phyloP scores from a whole-genome alignment of 2,329 filamentous ascomycete species.

The Elsinoe arachidis region DNA sequence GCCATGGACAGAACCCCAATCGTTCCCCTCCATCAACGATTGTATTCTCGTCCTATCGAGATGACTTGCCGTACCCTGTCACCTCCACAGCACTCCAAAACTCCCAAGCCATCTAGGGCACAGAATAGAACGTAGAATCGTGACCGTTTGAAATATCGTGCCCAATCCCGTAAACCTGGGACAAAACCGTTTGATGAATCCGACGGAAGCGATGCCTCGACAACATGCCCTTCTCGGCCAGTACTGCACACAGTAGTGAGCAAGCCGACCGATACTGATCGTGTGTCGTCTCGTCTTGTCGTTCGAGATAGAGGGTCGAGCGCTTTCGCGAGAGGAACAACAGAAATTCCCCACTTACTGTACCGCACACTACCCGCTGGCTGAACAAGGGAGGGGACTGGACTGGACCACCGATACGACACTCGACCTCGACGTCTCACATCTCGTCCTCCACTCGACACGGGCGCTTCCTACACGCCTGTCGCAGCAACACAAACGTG shows the following conservation, averaged over 20 bases:
- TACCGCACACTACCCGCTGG: neutral
- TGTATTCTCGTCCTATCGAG: too few species aligned
- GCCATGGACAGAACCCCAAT: too few species aligned
- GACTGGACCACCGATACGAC: neutral
- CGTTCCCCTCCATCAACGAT: too few species aligned
- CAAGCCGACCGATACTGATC: neutral
- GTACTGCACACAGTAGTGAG: neutral
- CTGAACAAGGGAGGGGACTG: conserved; percentile 4
- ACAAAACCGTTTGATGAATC: conserved; percentile 8
- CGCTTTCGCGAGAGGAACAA: neutral
- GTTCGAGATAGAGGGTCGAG: neutral
- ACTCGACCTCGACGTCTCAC: neutral
- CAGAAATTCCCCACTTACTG: neutral
- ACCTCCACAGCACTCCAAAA: neutral
- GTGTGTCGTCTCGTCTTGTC: neutral
- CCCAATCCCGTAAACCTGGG: conserved; percentile 7
- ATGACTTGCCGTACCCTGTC: neutral
- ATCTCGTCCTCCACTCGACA: neutral
- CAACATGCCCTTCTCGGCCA: conserved; percentile 5
- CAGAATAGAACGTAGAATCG: conserved; percentile 2
- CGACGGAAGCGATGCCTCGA: conserved; percentile 5
- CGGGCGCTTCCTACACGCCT: conserved; percentile 6
- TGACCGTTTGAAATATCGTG: conserved; percentile 9
- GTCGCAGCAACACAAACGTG: neutral
- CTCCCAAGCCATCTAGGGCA: neutral